Percentiles rank a stretch among this genome's conserved stretches.
phyloP scores from a whole-genome alignment of 768 basidiomycete genomes.

The Multifurca ochricompacta region DNA sequence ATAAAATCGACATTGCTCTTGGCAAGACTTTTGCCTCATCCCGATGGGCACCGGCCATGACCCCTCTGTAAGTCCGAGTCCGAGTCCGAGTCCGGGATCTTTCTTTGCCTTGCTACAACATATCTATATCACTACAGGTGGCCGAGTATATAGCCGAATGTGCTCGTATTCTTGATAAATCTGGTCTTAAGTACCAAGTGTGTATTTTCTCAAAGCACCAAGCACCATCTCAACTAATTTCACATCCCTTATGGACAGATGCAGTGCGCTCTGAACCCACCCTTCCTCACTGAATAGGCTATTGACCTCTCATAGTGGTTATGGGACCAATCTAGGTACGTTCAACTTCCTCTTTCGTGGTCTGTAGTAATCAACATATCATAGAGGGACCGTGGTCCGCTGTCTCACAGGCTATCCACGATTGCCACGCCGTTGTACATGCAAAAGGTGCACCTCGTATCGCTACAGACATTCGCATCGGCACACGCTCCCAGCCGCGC shows the following conservation, averaged over 20 bases:
- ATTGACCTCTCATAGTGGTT: slow-evolving; percentile 47
- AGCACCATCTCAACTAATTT: background rate
- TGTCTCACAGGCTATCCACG: slow-evolving; percentile 82
- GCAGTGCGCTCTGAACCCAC: slow-evolving; percentile 44
- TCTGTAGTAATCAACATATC: background rate
- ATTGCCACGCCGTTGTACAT: slow-evolving; percentile 85
- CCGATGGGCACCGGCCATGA: slow-evolving; percentile 68
- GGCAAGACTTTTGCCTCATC: slow-evolving; percentile 83
- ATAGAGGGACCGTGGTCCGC: slow-evolving; percentile 77
- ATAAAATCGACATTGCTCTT: too few relatives aligned
- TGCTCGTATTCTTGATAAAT: slow-evolving; percentile 72
- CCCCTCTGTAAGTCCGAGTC: slow-evolving; percentile 46
- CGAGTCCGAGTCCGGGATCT: background rate
- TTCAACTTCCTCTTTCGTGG: background rate
- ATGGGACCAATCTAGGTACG: slow-evolving; percentile 82
- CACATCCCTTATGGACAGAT: slow-evolving; percentile 35
- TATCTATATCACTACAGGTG: slow-evolving; percentile 37
- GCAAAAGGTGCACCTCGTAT: slow-evolving; percentile 65
- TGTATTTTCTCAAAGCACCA: slow-evolving; percentile 17
- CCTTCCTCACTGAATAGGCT: background rate
- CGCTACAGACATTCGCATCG: slow-evolving; percentile 92
- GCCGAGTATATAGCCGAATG: slow-evolving; percentile 78
- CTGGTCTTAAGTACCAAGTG: slow-evolving; percentile 78
- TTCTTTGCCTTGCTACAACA: background rate
- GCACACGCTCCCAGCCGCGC: slow-evolving; percentile 52